Evolutionary conservation across 2,329 filamentous ascomycete species (phyloP).

Genomic region (Xenosphaeropsis pyriputrescens): DNA sequence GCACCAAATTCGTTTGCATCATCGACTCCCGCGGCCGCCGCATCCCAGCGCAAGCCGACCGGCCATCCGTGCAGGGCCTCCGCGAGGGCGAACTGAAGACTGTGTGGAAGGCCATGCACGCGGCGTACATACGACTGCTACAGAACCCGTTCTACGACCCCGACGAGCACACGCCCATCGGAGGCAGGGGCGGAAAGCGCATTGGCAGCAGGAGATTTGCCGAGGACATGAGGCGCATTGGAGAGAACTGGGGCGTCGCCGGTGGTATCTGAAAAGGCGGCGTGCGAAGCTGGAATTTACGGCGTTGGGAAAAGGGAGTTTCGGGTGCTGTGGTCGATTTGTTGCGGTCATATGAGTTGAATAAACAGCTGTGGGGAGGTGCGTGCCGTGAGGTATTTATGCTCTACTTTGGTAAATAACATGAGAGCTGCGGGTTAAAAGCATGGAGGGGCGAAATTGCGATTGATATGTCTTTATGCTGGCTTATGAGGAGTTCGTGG

Average conservation of each 20-base stretch:
- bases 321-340: too few species aligned
- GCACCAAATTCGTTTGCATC: slow-evolving; percentile 77
- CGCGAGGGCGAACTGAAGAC: slow-evolving; percentile 79
- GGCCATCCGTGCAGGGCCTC: slow-evolving; percentile 41
- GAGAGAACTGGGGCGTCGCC: slow-evolving; percentile 59
- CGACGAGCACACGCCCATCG: slow-evolving; percentile 58
- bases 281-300: too few species aligned
- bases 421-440: too few species aligned
- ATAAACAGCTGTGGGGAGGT: too few species aligned
- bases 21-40: slow-evolving; percentile 68
- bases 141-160: slow-evolving; percentile 94
- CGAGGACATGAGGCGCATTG: slow-evolving; percentile 73
- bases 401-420: too few species aligned
- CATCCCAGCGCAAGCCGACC: too few species aligned
- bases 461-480: too few species aligned
- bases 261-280: slow-evolving; percentile 15
- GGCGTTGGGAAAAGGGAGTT: too few species aligned
- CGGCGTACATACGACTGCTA: slow-evolving; percentile 75
- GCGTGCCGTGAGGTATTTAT: too few species aligned
- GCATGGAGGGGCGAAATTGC: too few species aligned
- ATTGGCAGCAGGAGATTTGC: slow-evolving; percentile 75
- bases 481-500: too few species aligned
- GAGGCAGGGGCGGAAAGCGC: slow-evolving; percentile 41
- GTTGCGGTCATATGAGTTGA: too few species aligned
- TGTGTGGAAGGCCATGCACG: slow-evolving; percentile 63